Conservation (phyloP, 176 grass and related monocot genomes). For the Lolium rigidum region DNA sequence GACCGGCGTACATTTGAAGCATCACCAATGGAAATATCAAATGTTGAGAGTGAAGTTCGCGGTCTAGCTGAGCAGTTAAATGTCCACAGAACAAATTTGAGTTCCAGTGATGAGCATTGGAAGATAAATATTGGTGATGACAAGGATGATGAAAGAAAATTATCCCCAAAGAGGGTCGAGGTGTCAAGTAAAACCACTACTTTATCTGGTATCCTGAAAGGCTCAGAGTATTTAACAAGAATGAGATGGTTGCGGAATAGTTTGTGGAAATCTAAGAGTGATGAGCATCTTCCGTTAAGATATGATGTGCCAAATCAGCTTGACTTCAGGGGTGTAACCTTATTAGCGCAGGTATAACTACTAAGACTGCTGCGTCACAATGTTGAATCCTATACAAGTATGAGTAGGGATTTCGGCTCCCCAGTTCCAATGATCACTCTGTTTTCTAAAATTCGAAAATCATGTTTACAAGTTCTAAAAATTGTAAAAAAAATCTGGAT, state of each 20-base stretch:
- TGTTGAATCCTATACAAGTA: conserved; percentile 12
- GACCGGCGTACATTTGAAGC: conserved; percentile 43
- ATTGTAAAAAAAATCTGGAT: too few relatives aligned
- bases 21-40: conserved; percentile 47
- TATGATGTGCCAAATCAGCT: conserved; percentile 59
- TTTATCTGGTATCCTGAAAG: conserved; percentile 50
- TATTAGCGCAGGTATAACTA: conserved; percentile 64
- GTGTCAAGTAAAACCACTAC: conserved; percentile 30
- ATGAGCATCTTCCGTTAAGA: conserved; percentile 54
- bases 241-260: conserved; percentile 73
- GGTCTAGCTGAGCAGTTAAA: conserved; percentile 47
- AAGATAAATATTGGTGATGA: conserved; percentile 61
- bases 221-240: conserved; percentile 51
- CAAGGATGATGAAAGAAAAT: conserved; percentile 48
- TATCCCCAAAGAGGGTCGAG: conserved; percentile 19
- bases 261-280: conserved; percentile 70
- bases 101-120: conserved; percentile 48
- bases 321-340: conserved; percentile 43
- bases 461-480: too few relatives aligned
- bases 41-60: conserved; percentile 42
- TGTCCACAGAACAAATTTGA: conserved; percentile 45
- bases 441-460: too few relatives aligned
- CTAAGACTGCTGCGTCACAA: neutral
- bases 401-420: too few relatives aligned
- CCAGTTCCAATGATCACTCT: too few relatives aligned